Conservation (phyloP, 2,329 filamentous ascomycete species). For the Podosphaera fusca region DNA sequence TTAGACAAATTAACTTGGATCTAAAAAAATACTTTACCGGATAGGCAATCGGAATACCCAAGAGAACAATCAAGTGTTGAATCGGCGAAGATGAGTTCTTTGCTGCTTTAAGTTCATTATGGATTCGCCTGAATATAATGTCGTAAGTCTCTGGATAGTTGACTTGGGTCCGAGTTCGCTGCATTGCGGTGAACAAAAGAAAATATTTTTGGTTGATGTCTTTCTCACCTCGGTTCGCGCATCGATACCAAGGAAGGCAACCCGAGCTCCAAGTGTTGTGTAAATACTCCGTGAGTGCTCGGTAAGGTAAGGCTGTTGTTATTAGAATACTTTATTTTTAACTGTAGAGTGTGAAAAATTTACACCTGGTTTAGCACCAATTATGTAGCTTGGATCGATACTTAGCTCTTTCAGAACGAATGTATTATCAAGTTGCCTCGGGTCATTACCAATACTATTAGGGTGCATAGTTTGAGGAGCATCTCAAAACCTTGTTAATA, state of each 20-base stretch:
- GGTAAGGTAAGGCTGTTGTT: slow-evolving; percentile 52
- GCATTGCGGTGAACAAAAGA: background rate
- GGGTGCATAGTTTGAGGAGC: slow-evolving; percentile 33
- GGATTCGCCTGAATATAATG: slow-evolving; percentile 53
- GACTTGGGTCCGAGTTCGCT: slow-evolving; percentile 72
- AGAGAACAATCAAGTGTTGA: slow-evolving; percentile 65
- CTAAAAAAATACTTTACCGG: slow-evolving; percentile 24
- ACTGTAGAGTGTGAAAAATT: slow-evolving; percentile 1
- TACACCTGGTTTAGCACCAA: slow-evolving; percentile 35
- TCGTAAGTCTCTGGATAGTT: slow-evolving; percentile 88
- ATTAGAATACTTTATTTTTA: background rate
- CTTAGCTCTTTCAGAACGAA: slow-evolving; percentile 40
- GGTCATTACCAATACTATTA: slow-evolving; percentile 36
- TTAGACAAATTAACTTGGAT: slow-evolving; percentile 1
- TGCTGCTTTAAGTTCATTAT: slow-evolving; percentile 47
- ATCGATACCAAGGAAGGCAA: slow-evolving; percentile 74
- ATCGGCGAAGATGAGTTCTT: slow-evolving; percentile 49
- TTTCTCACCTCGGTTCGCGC: slow-evolving; percentile 50
- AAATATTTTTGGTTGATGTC: background rate
- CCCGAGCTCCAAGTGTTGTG: slow-evolving; percentile 55
- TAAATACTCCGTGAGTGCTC: slow-evolving; percentile 76
- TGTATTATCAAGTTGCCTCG: slow-evolving; percentile 47
- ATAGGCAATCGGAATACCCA: slow-evolving; percentile 74
- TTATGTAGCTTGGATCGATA: slow-evolving; percentile 41
- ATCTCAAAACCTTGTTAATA: slow-evolving; percentile 13